Conservation (phyloP, 352 stramenopile genomes). For the Phytopythium kandeliae region DNA sequence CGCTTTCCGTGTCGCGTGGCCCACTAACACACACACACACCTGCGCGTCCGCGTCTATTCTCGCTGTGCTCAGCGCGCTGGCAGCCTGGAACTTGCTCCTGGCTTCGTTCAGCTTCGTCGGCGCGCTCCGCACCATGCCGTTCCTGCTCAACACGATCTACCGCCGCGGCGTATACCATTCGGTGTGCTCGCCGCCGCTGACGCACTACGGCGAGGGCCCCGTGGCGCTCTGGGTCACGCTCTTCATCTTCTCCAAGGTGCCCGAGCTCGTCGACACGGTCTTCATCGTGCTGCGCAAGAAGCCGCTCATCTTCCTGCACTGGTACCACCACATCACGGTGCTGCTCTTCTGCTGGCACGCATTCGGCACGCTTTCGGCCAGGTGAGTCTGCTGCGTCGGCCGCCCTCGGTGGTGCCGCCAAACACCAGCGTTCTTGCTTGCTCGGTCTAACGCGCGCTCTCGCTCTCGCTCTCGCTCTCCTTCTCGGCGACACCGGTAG, state of each 20-base stretch:
- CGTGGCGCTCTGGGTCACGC: constrained; percentile 68
- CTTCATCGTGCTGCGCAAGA: constrained; percentile 97
- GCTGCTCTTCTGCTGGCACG: constrained; percentile 97
- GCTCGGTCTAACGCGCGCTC: neutral
- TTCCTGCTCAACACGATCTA: constrained; percentile 84
- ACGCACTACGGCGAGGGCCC: constrained; percentile 64
- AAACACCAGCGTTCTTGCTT: too few relatives aligned
- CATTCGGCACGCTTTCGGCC: constrained; percentile 89
- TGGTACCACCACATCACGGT: constrained; percentile 99
- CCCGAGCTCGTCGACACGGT: constrained; percentile 95
- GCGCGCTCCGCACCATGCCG: constrained; percentile 60
- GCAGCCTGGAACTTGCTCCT: constrained; percentile 79
- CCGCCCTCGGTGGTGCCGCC: constrained; percentile 16
- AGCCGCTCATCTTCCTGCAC: constrained; percentile 96
- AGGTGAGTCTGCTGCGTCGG: constrained; percentile 28
- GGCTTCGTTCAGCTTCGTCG: constrained; percentile 77
- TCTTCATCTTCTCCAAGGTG: constrained; percentile 89
- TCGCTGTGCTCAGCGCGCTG: constrained; percentile 42
- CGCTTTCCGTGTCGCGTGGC: too few relatives aligned
- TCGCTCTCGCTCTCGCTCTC: constrained; percentile 5
- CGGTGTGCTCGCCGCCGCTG: constrained; percentile 65
- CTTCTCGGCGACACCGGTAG: constrained; percentile 19
- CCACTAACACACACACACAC: too few relatives aligned
- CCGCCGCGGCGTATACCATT: constrained; percentile 72
- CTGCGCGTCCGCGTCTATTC: too few relatives aligned